A percentile compares a stretch with the other conserved stretches of the same genome.
Conservation (phyloP, 192 early-diverging fungal genomes). For the Backusella morwellensis region DNA sequence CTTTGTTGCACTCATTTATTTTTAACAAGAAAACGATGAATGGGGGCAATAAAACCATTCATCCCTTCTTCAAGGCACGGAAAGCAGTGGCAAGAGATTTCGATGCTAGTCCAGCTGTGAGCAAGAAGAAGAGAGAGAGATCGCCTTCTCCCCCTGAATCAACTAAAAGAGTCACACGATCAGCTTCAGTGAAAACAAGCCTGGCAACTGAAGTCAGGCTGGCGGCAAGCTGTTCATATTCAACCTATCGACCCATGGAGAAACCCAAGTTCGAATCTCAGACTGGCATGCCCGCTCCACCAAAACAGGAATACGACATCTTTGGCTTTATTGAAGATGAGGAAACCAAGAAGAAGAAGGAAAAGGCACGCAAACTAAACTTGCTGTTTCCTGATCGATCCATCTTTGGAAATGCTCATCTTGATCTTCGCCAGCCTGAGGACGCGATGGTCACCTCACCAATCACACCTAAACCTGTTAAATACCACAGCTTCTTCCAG, state of each 20-base stretch:
- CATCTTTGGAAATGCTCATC: not conserved
- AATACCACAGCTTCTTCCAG: not conserved
- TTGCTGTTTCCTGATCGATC: not conserved
- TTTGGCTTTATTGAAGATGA: not conserved
- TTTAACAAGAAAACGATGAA: not conserved
- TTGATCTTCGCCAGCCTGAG: not conserved
- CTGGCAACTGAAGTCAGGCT: not conserved
- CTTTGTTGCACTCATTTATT: not conserved
- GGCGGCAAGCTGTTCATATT: not conserved
- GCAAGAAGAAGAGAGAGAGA: not conserved
- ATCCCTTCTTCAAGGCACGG: not conserved
- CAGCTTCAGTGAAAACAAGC: not conserved
- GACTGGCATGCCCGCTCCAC: not conserved
- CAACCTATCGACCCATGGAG: not conserved
- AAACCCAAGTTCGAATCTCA: conserved; percentile 3
- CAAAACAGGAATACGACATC: not conserved
- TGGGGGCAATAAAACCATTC: not conserved
- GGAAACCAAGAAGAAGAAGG: not conserved
- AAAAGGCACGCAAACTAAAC: not conserved
- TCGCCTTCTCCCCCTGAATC: not conserved
- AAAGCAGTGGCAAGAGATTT: not conserved
- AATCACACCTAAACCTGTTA: not conserved
- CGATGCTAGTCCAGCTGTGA: not conserved
- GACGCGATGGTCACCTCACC: not conserved
- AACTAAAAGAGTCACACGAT: not conserved